Percentiles rank a stretch among this genome's conserved stretches.
Evolutionary conservation across 164 flowering plant species (phyloP).

Genomic region (Malania oleifera): DNA sequence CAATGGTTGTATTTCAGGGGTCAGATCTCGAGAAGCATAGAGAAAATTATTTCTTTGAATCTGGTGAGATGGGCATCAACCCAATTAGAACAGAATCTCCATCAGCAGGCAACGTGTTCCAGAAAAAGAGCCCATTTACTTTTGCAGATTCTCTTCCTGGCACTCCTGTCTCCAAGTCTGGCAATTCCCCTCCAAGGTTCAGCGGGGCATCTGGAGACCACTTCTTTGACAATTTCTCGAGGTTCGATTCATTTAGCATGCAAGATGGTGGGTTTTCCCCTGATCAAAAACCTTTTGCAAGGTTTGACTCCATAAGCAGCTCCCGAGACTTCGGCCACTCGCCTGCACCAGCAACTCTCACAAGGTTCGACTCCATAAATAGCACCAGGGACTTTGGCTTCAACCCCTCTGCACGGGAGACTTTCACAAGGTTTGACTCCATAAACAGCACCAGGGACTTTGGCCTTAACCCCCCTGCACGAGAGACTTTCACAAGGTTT

Average conservation of each 20-base stretch:
- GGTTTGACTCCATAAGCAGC: constrained; percentile 69
- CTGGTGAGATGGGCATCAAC: constrained; percentile 45
- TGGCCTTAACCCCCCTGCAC: too few relatives aligned
- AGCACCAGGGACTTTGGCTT: constrained; percentile 26
- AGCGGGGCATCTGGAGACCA: constrained; percentile 48
- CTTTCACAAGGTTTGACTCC: constrained; percentile 2
- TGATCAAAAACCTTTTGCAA: not conserved
- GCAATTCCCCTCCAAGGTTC: constrained; percentile 52
- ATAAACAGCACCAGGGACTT: too few relatives aligned
- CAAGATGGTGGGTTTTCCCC: constrained; percentile 5
- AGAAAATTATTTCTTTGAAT: constrained; percentile 54
- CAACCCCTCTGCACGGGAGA: not conserved
- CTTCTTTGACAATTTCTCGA: constrained; percentile 52
- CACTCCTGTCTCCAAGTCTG: constrained; percentile 62
- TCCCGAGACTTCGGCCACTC: constrained; percentile 36
- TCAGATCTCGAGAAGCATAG: constrained; percentile 39
- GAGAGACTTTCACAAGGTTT: too few relatives aligned
- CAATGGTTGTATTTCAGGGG: constrained; percentile 35
- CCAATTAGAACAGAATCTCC: constrained; percentile 67
- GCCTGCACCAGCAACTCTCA: constrained; percentile 34
- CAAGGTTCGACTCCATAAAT: constrained; percentile 53
- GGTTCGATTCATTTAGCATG: constrained; percentile 15
- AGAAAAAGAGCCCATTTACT: constrained; percentile 48
- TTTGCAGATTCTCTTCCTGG: constrained; percentile 82
- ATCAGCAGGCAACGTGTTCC: constrained; percentile 33